These are phyloP conservation scores for Fraxinus nigra DNA, from an alignment of 305 asterid species.

Conservation along the genomic window DNA sequence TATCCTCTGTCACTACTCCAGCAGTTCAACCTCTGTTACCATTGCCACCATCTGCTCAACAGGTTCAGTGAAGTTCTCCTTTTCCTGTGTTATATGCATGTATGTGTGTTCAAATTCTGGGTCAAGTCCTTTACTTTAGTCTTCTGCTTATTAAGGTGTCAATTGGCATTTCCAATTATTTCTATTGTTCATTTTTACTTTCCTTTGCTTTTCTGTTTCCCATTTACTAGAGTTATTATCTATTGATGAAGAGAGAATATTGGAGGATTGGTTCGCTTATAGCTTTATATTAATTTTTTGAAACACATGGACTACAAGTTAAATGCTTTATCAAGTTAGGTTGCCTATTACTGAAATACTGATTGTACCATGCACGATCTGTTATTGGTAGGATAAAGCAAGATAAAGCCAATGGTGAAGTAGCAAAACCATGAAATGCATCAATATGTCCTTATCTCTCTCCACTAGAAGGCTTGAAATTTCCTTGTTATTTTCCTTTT, in stretches of 20 bases:
- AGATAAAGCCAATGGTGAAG: background rate
- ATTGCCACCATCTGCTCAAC: constrained; percentile 53
- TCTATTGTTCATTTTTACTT: background rate
- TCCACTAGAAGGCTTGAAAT: background rate
- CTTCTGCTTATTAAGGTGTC: background rate
- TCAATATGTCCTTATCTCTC: background rate
- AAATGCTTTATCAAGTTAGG: background rate
- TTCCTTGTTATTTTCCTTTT: background rate
- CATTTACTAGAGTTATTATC: background rate
- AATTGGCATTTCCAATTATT: background rate
- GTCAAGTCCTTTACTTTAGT: background rate
- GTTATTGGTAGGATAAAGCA: background rate
- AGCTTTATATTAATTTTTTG: background rate
- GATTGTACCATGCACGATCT: background rate
- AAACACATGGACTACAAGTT: background rate
- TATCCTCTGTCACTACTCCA: constrained; percentile 29
- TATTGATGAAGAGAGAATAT: background rate
- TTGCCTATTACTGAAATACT: background rate
- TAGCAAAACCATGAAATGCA: background rate
- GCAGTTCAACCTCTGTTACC: constrained; percentile 57
- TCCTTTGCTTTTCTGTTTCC: background rate
- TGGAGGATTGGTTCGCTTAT: background rate
- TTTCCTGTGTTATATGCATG: background rate
- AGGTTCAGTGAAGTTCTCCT: constrained; percentile 37
- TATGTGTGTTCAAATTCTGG: background rate